These are phyloP conservation scores for Rheum nobile DNA, from an alignment of 148 eudicot species.

Conservation along the genomic window DNA sequence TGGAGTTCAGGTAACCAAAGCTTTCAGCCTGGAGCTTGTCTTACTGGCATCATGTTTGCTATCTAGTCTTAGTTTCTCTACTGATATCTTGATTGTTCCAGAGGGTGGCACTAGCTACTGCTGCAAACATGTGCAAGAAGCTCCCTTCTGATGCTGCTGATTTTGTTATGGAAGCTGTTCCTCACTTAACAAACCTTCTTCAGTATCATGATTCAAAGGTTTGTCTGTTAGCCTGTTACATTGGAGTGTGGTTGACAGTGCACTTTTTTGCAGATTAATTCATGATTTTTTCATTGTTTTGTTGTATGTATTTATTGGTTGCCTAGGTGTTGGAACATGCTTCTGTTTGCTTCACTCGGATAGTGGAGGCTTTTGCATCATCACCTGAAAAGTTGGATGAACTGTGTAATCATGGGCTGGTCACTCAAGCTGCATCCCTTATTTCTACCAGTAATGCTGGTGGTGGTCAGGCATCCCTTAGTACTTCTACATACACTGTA, in stretches of 20 bases:
- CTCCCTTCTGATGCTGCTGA: conserved; percentile 98
- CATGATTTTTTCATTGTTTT: not conserved
- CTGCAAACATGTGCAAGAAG: conserved; percentile 99
- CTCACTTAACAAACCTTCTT: conserved; percentile 84
- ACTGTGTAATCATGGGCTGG: conserved; percentile 84
- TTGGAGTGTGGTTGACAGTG: not conserved
- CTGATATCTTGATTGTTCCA: conserved; percentile 11
- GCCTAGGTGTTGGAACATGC: conserved; percentile 85
- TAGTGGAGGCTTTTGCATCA: conserved; percentile 85
- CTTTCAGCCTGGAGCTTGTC: not conserved
- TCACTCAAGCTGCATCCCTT: conserved; percentile 80
- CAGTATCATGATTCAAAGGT: conserved; percentile 99
- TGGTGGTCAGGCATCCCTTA: conserved; percentile 93
- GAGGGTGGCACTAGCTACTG: conserved; percentile 96
- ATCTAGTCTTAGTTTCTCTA: not conserved
- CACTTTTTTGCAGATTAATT: not conserved
- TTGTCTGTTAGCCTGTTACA: conserved; percentile 12
- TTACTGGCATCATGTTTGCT: not conserved
- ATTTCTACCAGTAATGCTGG: conserved; percentile 77
- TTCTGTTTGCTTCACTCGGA: conserved; percentile 90
- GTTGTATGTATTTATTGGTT: conserved; percentile 7
- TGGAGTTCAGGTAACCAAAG: conserved; percentile 71
- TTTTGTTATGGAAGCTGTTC: conserved; percentile 99
- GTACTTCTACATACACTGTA: conserved; percentile 90
- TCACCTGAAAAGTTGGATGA: conserved; percentile 76